Percentiles rank a stretch among this genome's conserved stretches.
phyloP scores from a whole-genome alignment of 495 filamentous ascomycete genomes.

The Podospora conica region DNA sequence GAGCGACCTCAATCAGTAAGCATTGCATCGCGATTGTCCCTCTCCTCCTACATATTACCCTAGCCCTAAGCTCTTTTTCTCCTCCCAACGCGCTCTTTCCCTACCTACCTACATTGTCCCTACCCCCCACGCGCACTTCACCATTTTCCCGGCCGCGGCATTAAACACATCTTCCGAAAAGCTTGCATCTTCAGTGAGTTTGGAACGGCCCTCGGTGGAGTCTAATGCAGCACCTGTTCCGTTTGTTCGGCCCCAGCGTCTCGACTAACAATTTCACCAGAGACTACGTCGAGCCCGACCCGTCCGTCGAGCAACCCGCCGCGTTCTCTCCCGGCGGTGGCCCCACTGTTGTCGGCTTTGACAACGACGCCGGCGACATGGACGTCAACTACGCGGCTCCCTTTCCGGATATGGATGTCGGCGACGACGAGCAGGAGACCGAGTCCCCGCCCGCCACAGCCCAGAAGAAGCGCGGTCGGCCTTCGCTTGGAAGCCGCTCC shows the following conservation, averaged over 20 bases:
- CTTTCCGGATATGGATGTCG: conserved; percentile 4
- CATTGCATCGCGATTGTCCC: no score
- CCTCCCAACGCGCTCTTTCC: not conserved
- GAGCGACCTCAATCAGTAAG: conserved; percentile 25
- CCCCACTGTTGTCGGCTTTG: conserved; percentile 20
- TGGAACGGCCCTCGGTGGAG: not conserved
- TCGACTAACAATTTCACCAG: not conserved
- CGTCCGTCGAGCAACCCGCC: not conserved
- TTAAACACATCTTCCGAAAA: not conserved
- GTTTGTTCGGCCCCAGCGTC: not conserved
- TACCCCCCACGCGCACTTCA: not conserved
- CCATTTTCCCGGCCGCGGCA: not conserved
- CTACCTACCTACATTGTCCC: not conserved
- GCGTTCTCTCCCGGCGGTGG: not conserved
- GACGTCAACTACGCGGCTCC: conserved; percentile 1
- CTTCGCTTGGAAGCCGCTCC: conserved; percentile 7
- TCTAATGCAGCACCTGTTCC: not conserved
- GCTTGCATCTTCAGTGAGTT: not conserved
- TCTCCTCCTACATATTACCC: not conserved
- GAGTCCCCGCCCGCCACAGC: not conserved
- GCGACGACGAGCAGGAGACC: not conserved
- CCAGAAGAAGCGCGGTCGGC: conserved; percentile 20
- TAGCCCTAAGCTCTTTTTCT: not conserved
- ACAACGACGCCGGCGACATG: conserved; percentile 4
- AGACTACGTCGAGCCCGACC: conserved; percentile 9